phyloP scores from a whole-genome alignment of 2,329 filamentous ascomycete species.

The Fusarium subglutinans region DNA sequence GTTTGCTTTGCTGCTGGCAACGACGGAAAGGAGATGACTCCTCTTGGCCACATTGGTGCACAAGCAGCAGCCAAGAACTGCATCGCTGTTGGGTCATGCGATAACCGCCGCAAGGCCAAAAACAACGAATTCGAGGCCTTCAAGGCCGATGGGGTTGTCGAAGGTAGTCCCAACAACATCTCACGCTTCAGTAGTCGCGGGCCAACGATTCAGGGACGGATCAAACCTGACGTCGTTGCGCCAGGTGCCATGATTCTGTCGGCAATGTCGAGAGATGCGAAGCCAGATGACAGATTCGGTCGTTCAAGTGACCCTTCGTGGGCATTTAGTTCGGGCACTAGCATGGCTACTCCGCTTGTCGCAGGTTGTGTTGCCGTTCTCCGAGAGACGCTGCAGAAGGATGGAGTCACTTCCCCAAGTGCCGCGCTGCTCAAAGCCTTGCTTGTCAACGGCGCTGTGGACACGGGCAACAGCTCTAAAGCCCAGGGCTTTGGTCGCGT shows the following conservation, averaged over 20 bases:
- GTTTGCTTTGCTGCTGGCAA: background rate
- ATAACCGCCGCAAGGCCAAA: background rate
- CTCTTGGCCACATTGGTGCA: background rate
- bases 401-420: background rate
- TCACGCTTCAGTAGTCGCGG: background rate
- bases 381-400: background rate
- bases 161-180: background rate
- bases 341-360: background rate
- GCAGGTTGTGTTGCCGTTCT: background rate
- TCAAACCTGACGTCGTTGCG: background rate
- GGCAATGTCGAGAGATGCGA: background rate
- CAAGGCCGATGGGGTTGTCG: background rate
- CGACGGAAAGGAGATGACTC: accelerated
- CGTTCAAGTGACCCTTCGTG: background rate
- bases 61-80: background rate
- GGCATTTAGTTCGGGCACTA: background rate
- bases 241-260: background rate
- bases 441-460: background rate
- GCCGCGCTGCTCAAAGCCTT: background rate
- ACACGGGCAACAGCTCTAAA: background rate
- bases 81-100: background rate
- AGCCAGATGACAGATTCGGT: accelerated
- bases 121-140: accelerated
- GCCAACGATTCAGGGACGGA: accelerated
- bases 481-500: background rate